Evolutionary conservation across 345 rosid species (phyloP), one percentile per base, ranked within the genome.

Genomic region (Euphorbia tirucalli): DNA sequence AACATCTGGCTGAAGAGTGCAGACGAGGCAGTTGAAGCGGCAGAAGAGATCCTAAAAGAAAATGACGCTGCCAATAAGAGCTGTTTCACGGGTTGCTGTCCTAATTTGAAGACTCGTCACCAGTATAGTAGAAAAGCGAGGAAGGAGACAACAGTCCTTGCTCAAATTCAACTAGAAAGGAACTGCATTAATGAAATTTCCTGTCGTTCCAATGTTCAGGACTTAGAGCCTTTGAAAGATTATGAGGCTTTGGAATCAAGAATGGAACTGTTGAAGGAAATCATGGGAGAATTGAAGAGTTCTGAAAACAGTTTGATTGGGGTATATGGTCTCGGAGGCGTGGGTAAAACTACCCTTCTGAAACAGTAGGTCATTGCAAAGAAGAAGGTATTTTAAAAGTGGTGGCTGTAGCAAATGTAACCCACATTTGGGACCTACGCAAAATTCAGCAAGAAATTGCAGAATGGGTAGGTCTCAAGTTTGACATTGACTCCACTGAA

Each of bases 241-340:
- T 72, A 65, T 32, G 37, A 72, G 24, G 54, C 55, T 3, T 72
- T 52, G 9, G 76, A 72, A 18, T 72, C 76, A 55, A 72, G 76
- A 52, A 13, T 5, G 8, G 28, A 9, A 7, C 28, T 55, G 43
- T 52, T 64, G 25, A 5, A 44, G 25, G 50, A 54, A 13, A 65
- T 72, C 10, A 1, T 72, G 41, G 48, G 24, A 16, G 70, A 54
- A 7, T 54, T 72, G 14, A 41, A 35, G 9, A 30, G 35, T 6
- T 6, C 22, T 22, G 56, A 65, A 16, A 41, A 65, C 18, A 50
- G 21, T 27, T 3, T 32, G 22, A 11, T 65, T 28, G 76, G 71
- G 5, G 65, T 73, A 14, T 65, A 46, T 21, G 76, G 76, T 7
- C 28, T 66, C 30, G 14, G 32, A 18, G 76, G 76, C 5, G 71